Base-by-base conservation (phyloP, 768 basidiomycete species). In the Boletus rubroflammeus region DNA sequence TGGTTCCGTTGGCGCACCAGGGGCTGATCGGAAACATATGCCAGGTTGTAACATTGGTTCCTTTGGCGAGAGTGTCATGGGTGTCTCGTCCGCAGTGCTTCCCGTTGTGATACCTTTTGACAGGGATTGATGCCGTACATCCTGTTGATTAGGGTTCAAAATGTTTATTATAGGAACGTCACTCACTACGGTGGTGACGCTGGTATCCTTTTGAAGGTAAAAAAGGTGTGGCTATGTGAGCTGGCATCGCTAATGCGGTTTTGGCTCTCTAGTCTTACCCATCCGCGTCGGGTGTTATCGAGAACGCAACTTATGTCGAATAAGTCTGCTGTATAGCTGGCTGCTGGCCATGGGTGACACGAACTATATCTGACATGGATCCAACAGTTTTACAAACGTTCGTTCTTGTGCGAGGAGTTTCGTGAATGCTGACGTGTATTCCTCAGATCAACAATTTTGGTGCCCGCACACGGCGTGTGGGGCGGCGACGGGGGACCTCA, bases 1-100 rank as follows among this genome's bases (percentile, higher is more conserved):
- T 15, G 3, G 15, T 15, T 14, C 29, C 23, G 23, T 25, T 25
- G 23, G 23, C 4, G 31, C 5, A 13, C 6, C 17, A 1, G 6
- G 9, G 23, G 5, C 39, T 51, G 48, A 53, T 31, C 28, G 3
- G 28, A 17, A 9, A 39, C 10, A 11, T 45, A 17, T 34, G 11
- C 1, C 32, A 65, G 63, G 62, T 5, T 51, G 59, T 13, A 58
- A 58, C n/a, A 51, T 62, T 8, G 53, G 53, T 21, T 58, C 54
- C 8, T 62, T 65, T 36, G 59, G 55, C 4, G 0, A 32, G 5
- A 2, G 14, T 6, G 46, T 2, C 9, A 25, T 23, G 19, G 41
- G 10, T 25, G 60, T 21, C 36, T 47, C 15, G 55, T 61, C 9
- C 3, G 59, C n/a, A n/a, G n/a, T 54, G 13, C n/a, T 39, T 5